Base-by-base conservation (phyloP, 2,329 filamentous ascomycete genomes). In the Aureobasidium sp. region DNA sequence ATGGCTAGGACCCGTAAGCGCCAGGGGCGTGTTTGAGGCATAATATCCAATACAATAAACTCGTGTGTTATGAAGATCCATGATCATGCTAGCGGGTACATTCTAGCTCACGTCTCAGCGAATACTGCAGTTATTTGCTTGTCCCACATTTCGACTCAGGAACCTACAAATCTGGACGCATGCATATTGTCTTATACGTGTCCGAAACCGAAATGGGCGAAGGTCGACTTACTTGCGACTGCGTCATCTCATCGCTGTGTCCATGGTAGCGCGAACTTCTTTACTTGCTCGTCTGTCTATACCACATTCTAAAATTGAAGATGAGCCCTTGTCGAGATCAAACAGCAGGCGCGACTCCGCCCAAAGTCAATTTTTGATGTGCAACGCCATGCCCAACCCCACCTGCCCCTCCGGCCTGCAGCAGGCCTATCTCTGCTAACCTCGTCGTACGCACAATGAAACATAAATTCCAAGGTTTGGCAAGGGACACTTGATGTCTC, bases 381-480 rank as follows among this genome's bases (percentile, higher is more conserved):
- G 45, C 57, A 50, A 29, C 42, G 37, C 54, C 54, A 48, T 59
- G n/a, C 25, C 32, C 30, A 36, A 59, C 57, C 57, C 57, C 57
- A 27, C 57, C 45, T 50, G 57, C 34, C 32, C 49, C 49, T 10
- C 13, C 49, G 34, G 49, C 39, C 53, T 47, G 39, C 41, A n/a
- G 32, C 54, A 15, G 49, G 57, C 44, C 45, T 41, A 49, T 45
- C 57, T 59, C 11, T 10, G 34, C 27, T 34, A n/a, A 41, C 10
- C 39, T 34, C 16, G 34, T 59, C 57, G 44, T 50, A 50, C 36
- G 27, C 29, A 41, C 34, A 42, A 49, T 59, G 45, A 59, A n/a
- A 59, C 57, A 59, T 59, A 59, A 37, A 59, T 59, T 37, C 13
- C 32, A 59, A 59, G 54, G 44, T 39, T 39, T 48, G 54, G 44